Evolutionary conservation across 257 asterid genomes (phyloP), one percentile per base, ranked within the genome.

Genomic region (Asclepias syriaca): DNA sequence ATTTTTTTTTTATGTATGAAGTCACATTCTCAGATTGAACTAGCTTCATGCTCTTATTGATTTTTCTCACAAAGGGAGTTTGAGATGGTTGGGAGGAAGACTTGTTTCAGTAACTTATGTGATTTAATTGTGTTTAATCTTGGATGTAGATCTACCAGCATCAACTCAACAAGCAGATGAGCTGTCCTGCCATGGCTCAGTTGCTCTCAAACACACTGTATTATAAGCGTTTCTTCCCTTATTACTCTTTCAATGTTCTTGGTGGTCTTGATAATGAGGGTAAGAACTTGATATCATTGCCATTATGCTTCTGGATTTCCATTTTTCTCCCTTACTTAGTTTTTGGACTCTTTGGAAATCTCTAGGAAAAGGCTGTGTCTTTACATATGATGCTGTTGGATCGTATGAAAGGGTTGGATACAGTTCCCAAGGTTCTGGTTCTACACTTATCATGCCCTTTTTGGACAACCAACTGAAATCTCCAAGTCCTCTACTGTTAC

Each of bases 181-280:
- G 96, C 84, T 93, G 98, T 74, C 98, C 96, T 72, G 97, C 96
- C 50, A 90, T 93, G 97, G 98, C 94, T 48, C 98, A 93, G 78
- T 80, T 90, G 66, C 96, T 93, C 32, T 90, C 98, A 34, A 91
- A 90, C 70, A 93, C 97, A 46, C 85, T 91, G 57, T 93, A 91
- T 82, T 93, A 83, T 86, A 93, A 93, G 72, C 96, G 97, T 43
- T 93, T 93, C 85, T 93, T 93, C 87, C 96, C 97, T 0, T 93
- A 93, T 68, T 91, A 89, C 77, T 77, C 97, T 68, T 89, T 89
- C 90, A 90, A 90, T 80, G 97, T 93, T 78, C 82, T 93, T 77
- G 98, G 96, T 71, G 98, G 98, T 65, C 98, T 90, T 27, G 98
- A 93, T 84, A 81, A 37, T 77, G 96, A 93, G 81, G 98, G 98